A percentile compares a stretch with the other conserved stretches of the same genome.
Conservation (phyloP, 2,329 filamentous ascomycete genomes). For the Shiraia bambusicola region DNA sequence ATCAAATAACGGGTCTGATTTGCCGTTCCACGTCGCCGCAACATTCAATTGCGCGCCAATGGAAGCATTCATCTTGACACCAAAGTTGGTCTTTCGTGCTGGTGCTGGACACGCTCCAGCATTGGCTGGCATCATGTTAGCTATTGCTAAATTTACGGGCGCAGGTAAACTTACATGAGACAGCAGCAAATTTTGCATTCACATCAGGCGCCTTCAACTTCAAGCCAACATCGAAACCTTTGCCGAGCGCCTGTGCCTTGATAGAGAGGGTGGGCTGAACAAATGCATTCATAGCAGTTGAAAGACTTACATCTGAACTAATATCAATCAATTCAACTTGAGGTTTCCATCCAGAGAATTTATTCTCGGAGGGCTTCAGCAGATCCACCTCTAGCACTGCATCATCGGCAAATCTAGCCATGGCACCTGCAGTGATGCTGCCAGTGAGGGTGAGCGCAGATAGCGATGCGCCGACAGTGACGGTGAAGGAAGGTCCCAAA, state of each 20-base stretch:
- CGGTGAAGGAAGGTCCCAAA: conserved; percentile 21
- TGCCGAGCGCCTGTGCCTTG: conserved; percentile 14
- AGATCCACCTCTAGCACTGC: conserved; percentile 20
- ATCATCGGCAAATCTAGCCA: conserved; percentile 12
- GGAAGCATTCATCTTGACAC: conserved; percentile 9
- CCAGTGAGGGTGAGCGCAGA: conserved; percentile 12
- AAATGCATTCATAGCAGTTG: conserved; percentile 12
- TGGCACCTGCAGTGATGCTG: conserved; percentile 12
- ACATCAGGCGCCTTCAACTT: conserved; percentile 18
- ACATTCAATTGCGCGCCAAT: conserved; percentile 15
- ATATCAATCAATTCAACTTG: conserved; percentile 10
- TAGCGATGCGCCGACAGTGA: conserved; percentile 17
- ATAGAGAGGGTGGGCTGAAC: conserved; percentile 17
- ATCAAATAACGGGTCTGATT: conserved; percentile 15
- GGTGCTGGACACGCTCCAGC: conserved; percentile 13
- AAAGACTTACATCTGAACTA: conserved; percentile 15
- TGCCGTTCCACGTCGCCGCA: conserved; percentile 9
- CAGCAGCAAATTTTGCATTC: conserved; percentile 13
- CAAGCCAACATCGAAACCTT: conserved; percentile 14
- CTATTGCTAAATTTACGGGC: background rate
- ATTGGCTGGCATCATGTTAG: conserved; percentile 10
- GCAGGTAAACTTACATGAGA: conserved; percentile 10
- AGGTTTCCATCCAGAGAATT: conserved; percentile 21
- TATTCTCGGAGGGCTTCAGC: conserved; percentile 16
- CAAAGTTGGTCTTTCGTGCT: conserved; percentile 7